phyloP scores from a whole-genome alignment of 305 asterid genomes.

The Fraxinus greggii region DNA sequence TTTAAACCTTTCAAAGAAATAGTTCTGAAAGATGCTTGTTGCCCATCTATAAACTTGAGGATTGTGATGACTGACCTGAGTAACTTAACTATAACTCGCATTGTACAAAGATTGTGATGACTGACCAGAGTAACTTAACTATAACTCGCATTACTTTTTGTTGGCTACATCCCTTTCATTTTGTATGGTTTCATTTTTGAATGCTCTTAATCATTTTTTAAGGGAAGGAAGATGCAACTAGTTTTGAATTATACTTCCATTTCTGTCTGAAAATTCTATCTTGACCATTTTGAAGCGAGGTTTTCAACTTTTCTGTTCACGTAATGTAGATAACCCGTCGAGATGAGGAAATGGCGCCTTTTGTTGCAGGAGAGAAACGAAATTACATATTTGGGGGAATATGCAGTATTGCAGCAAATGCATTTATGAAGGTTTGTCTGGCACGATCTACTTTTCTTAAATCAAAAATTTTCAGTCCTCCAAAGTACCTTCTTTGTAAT shows the following conservation, averaged over 20 bases:
- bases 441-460: constrained; percentile 22
- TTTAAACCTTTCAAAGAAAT: not conserved
- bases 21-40: not conserved
- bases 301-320: constrained; percentile 25
- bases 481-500: not conserved
- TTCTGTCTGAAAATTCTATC: not conserved
- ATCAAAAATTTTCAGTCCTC: constrained; percentile 22
- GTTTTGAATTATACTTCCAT: constrained; percentile 1
- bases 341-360: constrained; percentile 94
- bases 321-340: constrained; percentile 81
- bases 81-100: too few species aligned
- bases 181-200: not conserved
- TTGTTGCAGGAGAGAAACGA: constrained; percentile 77
- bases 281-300: constrained; percentile 6
- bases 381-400: constrained; percentile 96
- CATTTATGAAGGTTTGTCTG: constrained; percentile 69
- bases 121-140: not conserved
- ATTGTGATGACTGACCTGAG: not conserved
- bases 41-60: not conserved
- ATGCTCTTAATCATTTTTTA: not conserved
- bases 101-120: not conserved
- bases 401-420: constrained; percentile 77
- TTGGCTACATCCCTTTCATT: not conserved
- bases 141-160: not conserved
- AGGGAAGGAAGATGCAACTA: not conserved